Evolutionary conservation across 2,329 filamentous ascomycete species (phyloP), one percentile per base, ranked within the genome.

Genomic region (Pezizomycotina sp.): DNA sequence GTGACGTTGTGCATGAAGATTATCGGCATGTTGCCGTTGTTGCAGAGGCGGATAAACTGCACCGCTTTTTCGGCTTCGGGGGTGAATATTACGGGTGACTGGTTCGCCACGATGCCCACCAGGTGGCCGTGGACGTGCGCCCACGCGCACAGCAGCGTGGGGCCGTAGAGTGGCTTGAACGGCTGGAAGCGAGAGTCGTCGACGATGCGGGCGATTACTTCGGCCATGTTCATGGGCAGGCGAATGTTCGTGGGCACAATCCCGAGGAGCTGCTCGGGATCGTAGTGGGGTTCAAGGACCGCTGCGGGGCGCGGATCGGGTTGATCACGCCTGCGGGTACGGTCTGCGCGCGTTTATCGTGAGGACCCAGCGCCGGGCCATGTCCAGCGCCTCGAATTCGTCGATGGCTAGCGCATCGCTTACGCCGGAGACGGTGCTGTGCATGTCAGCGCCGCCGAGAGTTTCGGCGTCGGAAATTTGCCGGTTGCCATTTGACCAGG

Each of bases 401-500:
- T 63, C 59, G 2, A 44, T 21, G 4, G 61, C 60, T 24, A 63
- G 53, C 31, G 61, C 57, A 39, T 63, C 61, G 0, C 59, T 58
- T 2, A 63, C 50, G 0, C 61, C 61, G 4, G 60, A 62, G 0
- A 55, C 39, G 1, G 50, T 56, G 1, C 53, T 56, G 42, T 62
- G 60, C 9, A 61, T 54, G 12, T 54, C 50, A 3, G 60, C 60
- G 9, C 61, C 60, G 4, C 61, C 60, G 1, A 63, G 50, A 26
- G 52, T 53, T 36, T 63, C 61, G 0, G 61, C 58, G 1, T 50
- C 57, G 13, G 60, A 0, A 57, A 43, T 32, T 63, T 60, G 2
- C 61, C 60, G 0, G 60, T 63, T 0, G 61, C 60, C 60, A 62
- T 62, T 39, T 62, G n/a, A n/a, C n/a, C n/a, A n/a, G n/a, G n/a